These are phyloP conservation scores for Penicillium robsamsonii DNA, from an alignment of 495 filamentous ascomycete genomes.

Conservation along the genomic window DNA sequence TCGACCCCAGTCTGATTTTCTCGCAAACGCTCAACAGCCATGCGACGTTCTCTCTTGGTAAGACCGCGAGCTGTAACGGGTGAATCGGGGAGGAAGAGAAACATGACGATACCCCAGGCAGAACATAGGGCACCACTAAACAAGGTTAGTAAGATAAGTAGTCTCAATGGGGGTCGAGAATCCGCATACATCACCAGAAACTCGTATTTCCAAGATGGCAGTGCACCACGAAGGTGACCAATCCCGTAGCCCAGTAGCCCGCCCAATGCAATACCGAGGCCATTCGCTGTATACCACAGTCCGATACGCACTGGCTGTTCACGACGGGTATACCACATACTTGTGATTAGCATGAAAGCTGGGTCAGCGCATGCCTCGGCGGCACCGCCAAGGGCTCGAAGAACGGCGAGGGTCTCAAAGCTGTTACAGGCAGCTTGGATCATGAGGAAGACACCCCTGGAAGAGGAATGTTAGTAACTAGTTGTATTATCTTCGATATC, in stretches of 20 bases:
- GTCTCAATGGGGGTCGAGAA: too few relatives aligned
- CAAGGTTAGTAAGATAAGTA: constrained; percentile 21
- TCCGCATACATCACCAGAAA: constrained; percentile 46
- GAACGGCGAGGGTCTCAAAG: constrained; percentile 51
- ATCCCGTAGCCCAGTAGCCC: constrained; percentile 60
- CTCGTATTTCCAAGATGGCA: constrained; percentile 58
- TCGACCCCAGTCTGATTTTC: constrained; percentile 66
- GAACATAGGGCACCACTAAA: constrained; percentile 52
- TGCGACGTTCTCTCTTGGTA: constrained; percentile 51
- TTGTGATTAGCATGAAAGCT: constrained; percentile 39
- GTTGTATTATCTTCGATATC: background rate
- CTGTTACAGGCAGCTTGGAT: constrained; percentile 54
- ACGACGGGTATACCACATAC: constrained; percentile 52
- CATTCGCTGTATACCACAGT: constrained; percentile 60
- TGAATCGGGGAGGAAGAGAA: constrained; percentile 61
- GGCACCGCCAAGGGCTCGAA: constrained; percentile 52
- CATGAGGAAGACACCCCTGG: constrained; percentile 54
- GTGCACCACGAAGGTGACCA: constrained; percentile 50
- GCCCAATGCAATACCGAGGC: constrained; percentile 56
- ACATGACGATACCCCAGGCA: constrained; percentile 56
- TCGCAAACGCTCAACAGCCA: constrained; percentile 58
- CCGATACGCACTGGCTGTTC: constrained; percentile 61
- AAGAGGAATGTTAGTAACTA: background rate
- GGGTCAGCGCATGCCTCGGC: constrained; percentile 54
- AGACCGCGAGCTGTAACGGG: constrained; percentile 61